Evolutionary conservation across 2,329 filamentous ascomycete species (phyloP), one percentile per base, ranked within the genome.

Genomic region (Curvularia eragrostidis): DNA sequence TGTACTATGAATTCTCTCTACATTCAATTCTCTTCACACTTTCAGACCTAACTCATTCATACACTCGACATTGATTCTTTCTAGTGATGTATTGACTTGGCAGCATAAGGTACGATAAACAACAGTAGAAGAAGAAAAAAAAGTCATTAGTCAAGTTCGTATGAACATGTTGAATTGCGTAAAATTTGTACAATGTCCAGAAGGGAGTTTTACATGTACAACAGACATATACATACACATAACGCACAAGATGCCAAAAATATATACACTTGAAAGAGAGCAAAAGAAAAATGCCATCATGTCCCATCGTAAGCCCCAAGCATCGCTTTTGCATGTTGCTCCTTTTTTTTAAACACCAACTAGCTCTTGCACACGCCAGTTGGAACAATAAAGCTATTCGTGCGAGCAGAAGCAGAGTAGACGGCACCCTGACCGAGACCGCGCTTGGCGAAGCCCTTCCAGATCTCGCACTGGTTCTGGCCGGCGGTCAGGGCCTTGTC

Each of bases 391-490:
- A 70, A 71, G 49, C 62, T 68, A 24, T 69, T 59, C 1, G 62
- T 69, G 34, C 72, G 62, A 1, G 23, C 51, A 53, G 34, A 62
- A 2, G 56, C n/a, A 38, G 56, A 61, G 57, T 71, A 74, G 23
- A 53, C 59, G 0, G 72, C 73, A 34, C 62, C 65, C 28, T 65
- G 58, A 32, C 84, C 84, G 2, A 86, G 69, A n/a, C 84, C 84
- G 46, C 84, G 75, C 79, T 85, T 86, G 1, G 84, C 83, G 63
- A 86, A 86, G 0, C 67, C 84, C 13, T 64, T 82, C 84, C 84
- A 86, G 57, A 86, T 73, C 62, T 79, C 77, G 52, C 84, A 86
- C 12, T 65, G 57, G 69, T 86, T 86, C 10, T 65, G 69, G 2
- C 83, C 84, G 1, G 77, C 79, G 1, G 84, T 86, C 8, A 86